A percentile compares a stretch with the other conserved stretches of the same genome.
phyloP scores from a whole-genome alignment of 345 rosid genomes.

The Gossypium longicalyx region DNA sequence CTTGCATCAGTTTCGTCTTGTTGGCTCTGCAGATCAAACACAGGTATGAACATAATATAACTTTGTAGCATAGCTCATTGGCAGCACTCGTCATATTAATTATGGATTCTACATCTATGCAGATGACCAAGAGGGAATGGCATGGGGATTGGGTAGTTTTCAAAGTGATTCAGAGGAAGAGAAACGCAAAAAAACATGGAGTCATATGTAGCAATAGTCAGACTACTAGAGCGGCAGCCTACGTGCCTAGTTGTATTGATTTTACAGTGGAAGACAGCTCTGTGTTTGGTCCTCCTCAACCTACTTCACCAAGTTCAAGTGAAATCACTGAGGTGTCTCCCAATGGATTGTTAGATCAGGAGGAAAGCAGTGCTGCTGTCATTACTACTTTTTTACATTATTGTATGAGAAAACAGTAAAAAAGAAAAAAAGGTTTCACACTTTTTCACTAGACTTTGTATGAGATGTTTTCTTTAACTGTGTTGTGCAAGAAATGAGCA shows the following conservation, averaged over 20 bases:
- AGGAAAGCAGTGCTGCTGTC: conserved; percentile 28
- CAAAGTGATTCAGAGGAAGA: conserved; percentile 59
- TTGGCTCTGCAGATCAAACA: conserved; percentile 19
- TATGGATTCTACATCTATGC: neutral
- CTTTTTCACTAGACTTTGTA: neutral
- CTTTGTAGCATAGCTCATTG: neutral
- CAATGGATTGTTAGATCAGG: conserved; percentile 29
- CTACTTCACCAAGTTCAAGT: conserved; percentile 59
- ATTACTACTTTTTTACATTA: conserved; percentile 10
- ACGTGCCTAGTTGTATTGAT: conserved; percentile 21
- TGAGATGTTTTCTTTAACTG: conserved; percentile 10
- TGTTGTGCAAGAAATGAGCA: conserved; percentile 16
- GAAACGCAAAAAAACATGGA: conserved; percentile 25
- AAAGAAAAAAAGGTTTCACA: neutral
- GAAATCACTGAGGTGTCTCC: conserved; percentile 29
- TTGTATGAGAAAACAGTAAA: conserved; percentile 19
- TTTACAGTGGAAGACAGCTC: conserved; percentile 33
- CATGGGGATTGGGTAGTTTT: conserved; percentile 60
- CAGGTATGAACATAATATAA: conserved; percentile 18
- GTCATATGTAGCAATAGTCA: conserved; percentile 5
- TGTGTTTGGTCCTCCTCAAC: conserved; percentile 38
- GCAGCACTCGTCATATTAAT: neutral
- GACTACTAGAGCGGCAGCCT: conserved; percentile 4
- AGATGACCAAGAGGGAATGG: conserved; percentile 30
- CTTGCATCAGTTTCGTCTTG: conserved; percentile 58